A percentile compares a stretch with the other conserved stretches of the same genome.
These are phyloP conservation scores for Apostasia ramifera DNA, from an alignment of 106 monocot species.

Conservation along the genomic window DNA sequence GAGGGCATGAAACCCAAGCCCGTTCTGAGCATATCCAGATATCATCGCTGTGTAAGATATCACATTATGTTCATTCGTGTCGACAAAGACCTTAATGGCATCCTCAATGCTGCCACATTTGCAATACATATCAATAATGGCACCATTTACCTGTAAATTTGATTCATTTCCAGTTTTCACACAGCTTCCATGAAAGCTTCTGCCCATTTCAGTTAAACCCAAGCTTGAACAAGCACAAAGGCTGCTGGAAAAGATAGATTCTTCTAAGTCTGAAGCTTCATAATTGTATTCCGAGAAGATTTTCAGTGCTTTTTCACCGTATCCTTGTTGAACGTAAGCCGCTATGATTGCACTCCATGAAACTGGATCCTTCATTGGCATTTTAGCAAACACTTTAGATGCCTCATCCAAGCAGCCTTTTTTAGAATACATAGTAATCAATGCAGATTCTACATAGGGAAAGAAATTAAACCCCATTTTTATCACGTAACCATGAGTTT, in stretches of 20 bases:
- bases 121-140: slow-evolving; percentile 19
- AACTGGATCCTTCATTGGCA: slow-evolving; percentile 12
- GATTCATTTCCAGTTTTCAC: slow-evolving; percentile 21
- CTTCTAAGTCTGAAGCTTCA: slow-evolving; percentile 11
- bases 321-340: slow-evolving; percentile 17
- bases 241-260: slow-evolving; percentile 19
- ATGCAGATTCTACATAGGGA: slow-evolving; percentile 12
- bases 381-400: slow-evolving; percentile 9
- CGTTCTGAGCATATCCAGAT: slow-evolving; percentile 19
- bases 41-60: slow-evolving; percentile 20
- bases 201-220: slow-evolving; percentile 16
- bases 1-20: slow-evolving; percentile 12
- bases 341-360: slow-evolving; percentile 21
- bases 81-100: slow-evolving; percentile 5
- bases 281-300: slow-evolving; percentile 14
- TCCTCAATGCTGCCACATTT: slow-evolving; percentile 18
- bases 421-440: slow-evolving; percentile 15
- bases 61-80: slow-evolving; percentile 13
- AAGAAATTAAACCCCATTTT: slow-evolving; percentile 14
- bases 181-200: slow-evolving; percentile 7
- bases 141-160: slow-evolving; percentile 9
- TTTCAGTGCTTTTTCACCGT: slow-evolving; percentile 16
- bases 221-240: slow-evolving; percentile 25
- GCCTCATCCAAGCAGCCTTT: slow-evolving; percentile 15
- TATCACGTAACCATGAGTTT: slow-evolving; percentile 7